Base-by-base conservation (phyloP, 352 stramenopile genomes). In the Blastocystis sp. region DNA sequence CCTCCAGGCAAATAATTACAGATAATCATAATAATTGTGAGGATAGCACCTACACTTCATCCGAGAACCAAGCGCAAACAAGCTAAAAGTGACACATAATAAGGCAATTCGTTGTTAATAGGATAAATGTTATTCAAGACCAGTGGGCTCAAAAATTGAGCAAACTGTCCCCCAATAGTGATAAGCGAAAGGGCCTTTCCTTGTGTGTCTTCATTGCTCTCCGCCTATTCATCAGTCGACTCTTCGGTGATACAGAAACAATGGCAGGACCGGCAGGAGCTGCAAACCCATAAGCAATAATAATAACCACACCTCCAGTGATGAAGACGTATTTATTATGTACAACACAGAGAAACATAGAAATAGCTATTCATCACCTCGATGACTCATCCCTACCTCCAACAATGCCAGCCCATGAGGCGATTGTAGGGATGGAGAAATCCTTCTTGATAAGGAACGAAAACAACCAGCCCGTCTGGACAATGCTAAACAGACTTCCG, bases 121-220 rank as follows among this genome's bases (percentile, higher is more conserved):
- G 77, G 77, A 64, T 88, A 88, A 18, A 88, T 88, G 26, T 88
- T 79, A 41, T 79, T 79, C n/a, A 88, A 39, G 8, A 88, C 47
- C 5, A 88, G 55, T 2, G 77, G 77, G 20, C 5, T 39, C 41
- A 88, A 53, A 63, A 88, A 50, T 34, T 88, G 61, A 8, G 77
- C 62, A 23, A 39, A 34, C 41, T 88, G 77, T 34, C 77, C 77
- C 50, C 77, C 77, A 37, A 68, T 45, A 26, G 70, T 59, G n/a
- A 69, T 79, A 9, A 77, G 39, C 43, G 53, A 61, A 18, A 88
- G 23, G 23, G 77, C 77, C 55, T 88, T 76, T 53, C 77, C 77
- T 43, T 88, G 77, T 13, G 53, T 88, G 43, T 54, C 6, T 11
- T 76, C 62, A 26, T 56, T 77, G 43, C 77, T 76, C 55, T 88